These are phyloP conservation scores for Cytospora chrysosperma DNA, from an alignment of 2,329 filamentous ascomycete genomes.

Conservation along the genomic window DNA sequence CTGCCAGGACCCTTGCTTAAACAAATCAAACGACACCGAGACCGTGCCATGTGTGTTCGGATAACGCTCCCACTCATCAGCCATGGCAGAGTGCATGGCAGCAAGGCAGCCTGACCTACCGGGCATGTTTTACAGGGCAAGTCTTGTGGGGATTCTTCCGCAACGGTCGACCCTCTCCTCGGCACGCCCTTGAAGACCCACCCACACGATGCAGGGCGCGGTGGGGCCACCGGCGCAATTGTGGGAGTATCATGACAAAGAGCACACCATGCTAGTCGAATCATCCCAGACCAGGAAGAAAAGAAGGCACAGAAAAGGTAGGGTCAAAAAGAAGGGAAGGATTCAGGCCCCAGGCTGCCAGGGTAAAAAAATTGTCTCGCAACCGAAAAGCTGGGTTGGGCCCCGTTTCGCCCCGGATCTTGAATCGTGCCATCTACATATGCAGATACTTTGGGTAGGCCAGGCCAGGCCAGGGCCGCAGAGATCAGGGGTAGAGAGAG, in stretches of 20 bases:
- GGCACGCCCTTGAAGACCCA: neutral
- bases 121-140: too few species aligned
- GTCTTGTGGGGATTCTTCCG: neutral
- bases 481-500: neutral
- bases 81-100: too few species aligned
- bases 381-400: neutral
- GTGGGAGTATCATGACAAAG: too few species aligned
- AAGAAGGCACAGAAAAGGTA: too few species aligned
- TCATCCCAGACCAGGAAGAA: too few species aligned
- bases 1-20: neutral
- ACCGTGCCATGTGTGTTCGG: neutral
- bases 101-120: neutral
- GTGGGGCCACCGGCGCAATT: neutral
- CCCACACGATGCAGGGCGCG: neutral
- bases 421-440: too few species aligned
- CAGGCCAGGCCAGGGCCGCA: too few species aligned
- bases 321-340: too few species aligned
- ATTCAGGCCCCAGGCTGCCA: too few species aligned
- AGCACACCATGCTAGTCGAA: too few species aligned
- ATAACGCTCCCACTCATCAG: neutral
- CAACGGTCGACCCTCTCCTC: neutral
- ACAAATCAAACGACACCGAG: neutral
- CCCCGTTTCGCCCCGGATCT: too few species aligned
- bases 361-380: neutral
- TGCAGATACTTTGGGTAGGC: too few species aligned